A percentile compares a stretch with the other conserved stretches of the same genome.
Evolutionary conservation across 768 basidiomycete genomes (phyloP).

Genomic region (Rhodotorula taiwanensis): DNA sequence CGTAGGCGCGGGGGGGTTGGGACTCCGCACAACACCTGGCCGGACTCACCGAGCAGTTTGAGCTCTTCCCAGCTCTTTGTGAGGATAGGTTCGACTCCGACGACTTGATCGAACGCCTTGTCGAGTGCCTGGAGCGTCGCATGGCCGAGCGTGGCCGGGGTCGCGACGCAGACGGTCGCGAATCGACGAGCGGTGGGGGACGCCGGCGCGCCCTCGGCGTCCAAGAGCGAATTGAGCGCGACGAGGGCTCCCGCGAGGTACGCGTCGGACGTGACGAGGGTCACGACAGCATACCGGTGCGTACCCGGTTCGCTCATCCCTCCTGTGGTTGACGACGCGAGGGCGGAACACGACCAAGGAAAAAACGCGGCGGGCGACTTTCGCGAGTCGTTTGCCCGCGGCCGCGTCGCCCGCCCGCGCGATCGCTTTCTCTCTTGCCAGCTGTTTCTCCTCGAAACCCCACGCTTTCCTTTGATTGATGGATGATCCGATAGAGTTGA

Average conservation of each 20-base stretch:
- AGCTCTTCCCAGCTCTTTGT: conserved; percentile 62
- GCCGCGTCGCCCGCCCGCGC: no score
- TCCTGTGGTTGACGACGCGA: no score
- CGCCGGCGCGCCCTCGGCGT: conserved; percentile 53
- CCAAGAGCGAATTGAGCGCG: conserved; percentile 73
- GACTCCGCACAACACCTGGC: background rate
- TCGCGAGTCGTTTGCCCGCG: no score
- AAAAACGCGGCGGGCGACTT: no score
- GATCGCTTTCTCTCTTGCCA: no score
- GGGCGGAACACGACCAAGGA: no score
- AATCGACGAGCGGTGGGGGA: conserved; percentile 54
- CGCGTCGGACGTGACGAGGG: conserved; percentile 80
- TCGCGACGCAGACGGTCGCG: conserved; percentile 80
- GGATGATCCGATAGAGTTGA: no score
- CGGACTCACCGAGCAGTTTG: conserved; percentile 65
- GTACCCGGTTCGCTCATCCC: no score
- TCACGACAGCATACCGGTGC: conserved; percentile 42
- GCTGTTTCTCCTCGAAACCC: no score
- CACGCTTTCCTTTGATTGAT: no score
- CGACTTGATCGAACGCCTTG: conserved; percentile 70
- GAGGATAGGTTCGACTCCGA: conserved; percentile 84
- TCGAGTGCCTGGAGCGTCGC: conserved; percentile 70
- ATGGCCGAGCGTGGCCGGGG: conserved; percentile 86
- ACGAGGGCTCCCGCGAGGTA: conserved; percentile 91
- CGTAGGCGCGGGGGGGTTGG: background rate